These are phyloP conservation scores for Stachybotrys elegans DNA, from an alignment of 2,329 filamentous ascomycete species.

Conservation along the genomic window DNA sequence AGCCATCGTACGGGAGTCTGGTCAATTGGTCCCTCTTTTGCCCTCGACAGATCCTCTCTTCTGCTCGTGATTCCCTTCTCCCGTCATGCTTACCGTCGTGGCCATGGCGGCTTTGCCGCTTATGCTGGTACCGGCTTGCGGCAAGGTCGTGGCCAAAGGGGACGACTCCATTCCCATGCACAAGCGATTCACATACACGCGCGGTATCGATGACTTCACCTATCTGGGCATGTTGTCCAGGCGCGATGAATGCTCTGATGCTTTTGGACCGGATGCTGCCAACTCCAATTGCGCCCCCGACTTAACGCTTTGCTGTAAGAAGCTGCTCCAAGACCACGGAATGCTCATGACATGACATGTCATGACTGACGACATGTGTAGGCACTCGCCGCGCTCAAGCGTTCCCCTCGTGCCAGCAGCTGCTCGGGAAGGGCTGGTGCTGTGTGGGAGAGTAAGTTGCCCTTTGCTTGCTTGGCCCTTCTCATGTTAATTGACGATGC, in stretches of 20 bases:
- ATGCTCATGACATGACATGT: no score
- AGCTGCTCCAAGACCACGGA: not conserved
- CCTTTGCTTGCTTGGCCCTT: no score
- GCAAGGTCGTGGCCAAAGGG: no score
- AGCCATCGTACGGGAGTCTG: no score
- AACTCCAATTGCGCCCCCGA: conserved; percentile 11
- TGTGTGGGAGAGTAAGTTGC: conserved; percentile 11
- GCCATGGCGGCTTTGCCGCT: conserved; percentile 3
- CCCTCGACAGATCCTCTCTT: no score
- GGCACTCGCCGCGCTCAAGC: conserved; percentile 6
- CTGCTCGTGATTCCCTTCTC: no score
- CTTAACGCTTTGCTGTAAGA: conserved; percentile 11
- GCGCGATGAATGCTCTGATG: conserved; percentile 11
- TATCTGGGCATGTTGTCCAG: conserved; percentile 11
- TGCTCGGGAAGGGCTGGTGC: conserved; percentile 12
- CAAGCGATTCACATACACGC: conserved; percentile 8
- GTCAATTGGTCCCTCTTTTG: no score
- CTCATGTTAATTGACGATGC: not conserved
- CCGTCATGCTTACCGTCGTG: conserved; percentile 2
- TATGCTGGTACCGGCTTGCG: conserved; percentile 1
- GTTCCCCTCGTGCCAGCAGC: conserved; percentile 11
- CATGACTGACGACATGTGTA: no score
- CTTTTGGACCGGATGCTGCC: conserved; percentile 9
- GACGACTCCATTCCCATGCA: conserved; percentile 8
- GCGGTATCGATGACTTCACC: conserved; percentile 8